These are phyloP conservation scores for Neurospora discreta DNA, from an alignment of 495 filamentous ascomycete genomes.

Conservation along the genomic window DNA sequence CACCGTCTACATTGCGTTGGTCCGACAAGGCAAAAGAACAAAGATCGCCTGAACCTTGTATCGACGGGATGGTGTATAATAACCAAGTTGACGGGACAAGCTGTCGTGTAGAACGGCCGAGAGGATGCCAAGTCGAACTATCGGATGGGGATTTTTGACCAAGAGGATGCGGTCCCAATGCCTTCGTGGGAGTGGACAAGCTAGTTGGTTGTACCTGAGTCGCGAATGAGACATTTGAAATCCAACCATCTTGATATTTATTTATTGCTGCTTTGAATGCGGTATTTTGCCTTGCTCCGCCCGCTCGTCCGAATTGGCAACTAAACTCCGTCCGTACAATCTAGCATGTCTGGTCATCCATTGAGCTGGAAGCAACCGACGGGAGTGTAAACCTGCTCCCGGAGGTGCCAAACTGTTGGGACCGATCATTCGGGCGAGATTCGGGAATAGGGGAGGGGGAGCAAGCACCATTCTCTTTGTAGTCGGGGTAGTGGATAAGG, in stretches of 20 bases:
- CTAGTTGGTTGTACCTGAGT: background rate
- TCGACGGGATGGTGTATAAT: background rate
- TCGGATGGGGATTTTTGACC: background rate
- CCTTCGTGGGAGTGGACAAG: background rate
- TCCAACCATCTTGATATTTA: background rate
- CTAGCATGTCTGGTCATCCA: background rate
- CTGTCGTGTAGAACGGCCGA: background rate
- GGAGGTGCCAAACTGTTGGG: background rate
- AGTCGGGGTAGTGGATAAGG: background rate
- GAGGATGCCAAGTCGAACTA: background rate
- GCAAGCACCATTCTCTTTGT: background rate
- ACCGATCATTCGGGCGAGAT: background rate
- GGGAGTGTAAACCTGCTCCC: background rate
- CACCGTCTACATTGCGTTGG: background rate
- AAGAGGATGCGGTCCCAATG: background rate
- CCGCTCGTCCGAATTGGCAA: background rate
- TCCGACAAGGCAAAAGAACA: background rate
- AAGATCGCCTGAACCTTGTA: background rate
- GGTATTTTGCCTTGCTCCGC: background rate
- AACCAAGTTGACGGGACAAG: background rate
- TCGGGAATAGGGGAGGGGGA: background rate
- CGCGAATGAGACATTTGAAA: background rate
- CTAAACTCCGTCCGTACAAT: background rate
- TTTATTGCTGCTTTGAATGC: background rate
- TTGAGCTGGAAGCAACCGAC: background rate